Percentiles rank a stretch among this genome's conserved stretches.
phyloP scores from a whole-genome alignment of 768 basidiomycete species.

The Russula abietina region DNA sequence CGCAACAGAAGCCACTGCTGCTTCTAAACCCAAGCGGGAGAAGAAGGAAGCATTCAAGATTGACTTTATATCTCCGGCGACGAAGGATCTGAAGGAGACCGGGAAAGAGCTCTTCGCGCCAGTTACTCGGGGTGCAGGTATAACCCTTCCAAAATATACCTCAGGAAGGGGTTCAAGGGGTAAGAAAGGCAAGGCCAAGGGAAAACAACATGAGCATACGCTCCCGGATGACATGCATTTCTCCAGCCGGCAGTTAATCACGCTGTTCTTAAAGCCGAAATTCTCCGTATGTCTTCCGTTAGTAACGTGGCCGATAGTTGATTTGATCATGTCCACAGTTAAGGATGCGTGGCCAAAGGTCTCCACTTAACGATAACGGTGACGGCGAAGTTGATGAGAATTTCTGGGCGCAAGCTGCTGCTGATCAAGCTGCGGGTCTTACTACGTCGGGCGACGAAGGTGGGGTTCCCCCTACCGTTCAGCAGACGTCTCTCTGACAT shows the following conservation, averaged over 20 bases:
- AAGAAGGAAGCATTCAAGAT: constrained; percentile 80
- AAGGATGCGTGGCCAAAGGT: constrained; percentile 77
- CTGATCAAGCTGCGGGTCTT: constrained; percentile 65
- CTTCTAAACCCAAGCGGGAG: constrained; percentile 49
- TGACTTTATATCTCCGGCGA: constrained; percentile 61
- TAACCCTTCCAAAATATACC: constrained; percentile 47
- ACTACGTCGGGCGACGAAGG: constrained; percentile 55
- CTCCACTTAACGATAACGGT: constrained; percentile 47
- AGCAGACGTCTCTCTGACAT: neutral
- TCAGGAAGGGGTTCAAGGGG: constrained; percentile 34
- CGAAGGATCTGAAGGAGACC: constrained; percentile 54
- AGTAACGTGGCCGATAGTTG: neutral
- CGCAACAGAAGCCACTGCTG: constrained; percentile 44
- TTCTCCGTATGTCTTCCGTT: constrained; percentile 60
- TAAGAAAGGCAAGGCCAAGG: constrained; percentile 45
- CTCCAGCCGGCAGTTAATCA: constrained; percentile 80
- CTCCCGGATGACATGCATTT: constrained; percentile 99
- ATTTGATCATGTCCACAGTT: constrained; percentile 44
- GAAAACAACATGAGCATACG: constrained; percentile 67
- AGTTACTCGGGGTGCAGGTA: constrained; percentile 62
- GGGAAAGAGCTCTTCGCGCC: constrained; percentile 73
- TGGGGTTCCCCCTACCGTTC: constrained; percentile 28
- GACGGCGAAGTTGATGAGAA: constrained; percentile 92
- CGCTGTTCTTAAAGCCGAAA: constrained; percentile 93
- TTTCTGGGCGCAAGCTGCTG: constrained; percentile 96